Conservation (phyloP, 805 yeast genomes). For the Wickerhamiella parazyma region DNA sequence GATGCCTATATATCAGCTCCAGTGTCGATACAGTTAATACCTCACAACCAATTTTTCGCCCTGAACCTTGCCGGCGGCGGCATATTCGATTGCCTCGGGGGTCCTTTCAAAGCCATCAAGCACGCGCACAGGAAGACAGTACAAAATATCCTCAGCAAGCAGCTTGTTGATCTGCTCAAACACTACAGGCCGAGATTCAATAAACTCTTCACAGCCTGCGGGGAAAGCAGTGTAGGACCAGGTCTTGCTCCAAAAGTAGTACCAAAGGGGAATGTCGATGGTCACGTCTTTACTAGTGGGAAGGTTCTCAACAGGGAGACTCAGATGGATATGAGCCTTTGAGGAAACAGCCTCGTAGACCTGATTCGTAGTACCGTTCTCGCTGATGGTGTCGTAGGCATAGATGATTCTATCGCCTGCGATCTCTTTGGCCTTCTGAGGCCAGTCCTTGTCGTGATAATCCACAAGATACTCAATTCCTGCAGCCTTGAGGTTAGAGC, state of each 20-base stretch:
- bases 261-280: slow-evolving; percentile 12
- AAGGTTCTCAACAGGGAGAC: not conserved
- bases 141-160: slow-evolving; percentile 8
- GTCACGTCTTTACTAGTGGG: slow-evolving; percentile 4
- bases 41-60: slow-evolving; percentile 20
- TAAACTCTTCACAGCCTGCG: slow-evolving; percentile 8
- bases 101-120: slow-evolving; percentile 18
- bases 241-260: slow-evolving; percentile 10
- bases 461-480: slow-evolving; percentile 46
- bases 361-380: slow-evolving; percentile 11
- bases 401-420: slow-evolving; percentile 16
- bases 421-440: slow-evolving; percentile 30
- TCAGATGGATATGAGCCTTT: slow-evolving; percentile 1
- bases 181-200: slow-evolving; percentile 9
- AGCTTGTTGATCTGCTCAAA: slow-evolving; percentile 11
- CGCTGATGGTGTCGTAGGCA: slow-evolving; percentile 21
- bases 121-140: slow-evolving; percentile 14
- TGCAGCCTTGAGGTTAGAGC: slow-evolving; percentile 28
- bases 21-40: no score
- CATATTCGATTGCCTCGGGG: slow-evolving; percentile 15
- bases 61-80: slow-evolving; percentile 15
- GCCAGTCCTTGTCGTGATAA: slow-evolving; percentile 30
- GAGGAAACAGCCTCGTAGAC: slow-evolving; percentile 9
- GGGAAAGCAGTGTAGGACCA: slow-evolving; percentile 8
- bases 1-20: no score